These are phyloP conservation scores for Willaertia magna DNA, from an alignment of 208 protist species.

Conservation along the genomic window DNA sequence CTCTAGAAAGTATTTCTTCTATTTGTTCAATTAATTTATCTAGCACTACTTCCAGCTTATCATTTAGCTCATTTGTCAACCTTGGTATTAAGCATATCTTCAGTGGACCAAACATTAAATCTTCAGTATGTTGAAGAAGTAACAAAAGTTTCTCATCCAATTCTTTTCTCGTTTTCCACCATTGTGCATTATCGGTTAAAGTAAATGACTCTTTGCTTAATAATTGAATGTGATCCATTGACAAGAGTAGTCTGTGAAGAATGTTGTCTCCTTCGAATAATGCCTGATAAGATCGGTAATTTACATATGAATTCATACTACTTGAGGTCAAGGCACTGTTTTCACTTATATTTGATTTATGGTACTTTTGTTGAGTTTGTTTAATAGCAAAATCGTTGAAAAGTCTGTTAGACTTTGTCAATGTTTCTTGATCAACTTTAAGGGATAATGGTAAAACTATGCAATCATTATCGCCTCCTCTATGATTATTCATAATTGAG, in stretches of 20 bases:
- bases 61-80: not conserved
- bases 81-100: not conserved
- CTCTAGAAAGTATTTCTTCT: too few relatives aligned
- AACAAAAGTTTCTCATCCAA: not conserved
- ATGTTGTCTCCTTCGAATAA: not conserved
- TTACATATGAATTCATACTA: not conserved
- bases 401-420: not conserved
- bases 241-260: not conserved
- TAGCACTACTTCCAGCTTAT: not conserved
- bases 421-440: not conserved
- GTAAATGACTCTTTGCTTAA: not conserved
- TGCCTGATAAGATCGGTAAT: not conserved
- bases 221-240: not conserved
- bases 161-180: not conserved
- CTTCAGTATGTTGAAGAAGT: not conserved
- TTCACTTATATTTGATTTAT: not conserved
- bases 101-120: not conserved
- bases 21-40: not conserved
- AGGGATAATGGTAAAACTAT: not conserved
- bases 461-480: not conserved
- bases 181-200: not conserved
- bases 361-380: not conserved
- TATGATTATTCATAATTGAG: not conserved
- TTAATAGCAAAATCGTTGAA: not conserved
- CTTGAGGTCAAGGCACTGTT: not conserved